Conservation (phyloP, 2,329 filamentous ascomycete genomes). For the Fonsecaea multimorphosa region DNA sequence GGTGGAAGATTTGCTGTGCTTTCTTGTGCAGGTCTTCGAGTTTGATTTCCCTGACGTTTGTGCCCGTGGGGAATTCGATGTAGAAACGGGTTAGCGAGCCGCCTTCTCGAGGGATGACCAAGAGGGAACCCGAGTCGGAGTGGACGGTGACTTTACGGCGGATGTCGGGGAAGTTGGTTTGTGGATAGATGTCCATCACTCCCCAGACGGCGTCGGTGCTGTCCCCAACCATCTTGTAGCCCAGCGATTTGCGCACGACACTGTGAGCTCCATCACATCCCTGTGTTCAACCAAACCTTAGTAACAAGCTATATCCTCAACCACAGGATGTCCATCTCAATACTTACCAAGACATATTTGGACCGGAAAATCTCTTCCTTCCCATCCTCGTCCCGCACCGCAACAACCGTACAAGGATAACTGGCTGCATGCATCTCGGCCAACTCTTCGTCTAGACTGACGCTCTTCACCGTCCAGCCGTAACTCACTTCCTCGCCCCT, state of each 20-base stretch:
- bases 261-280: slow-evolving; percentile 58
- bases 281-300: slow-evolving; percentile 36
- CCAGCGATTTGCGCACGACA: slow-evolving; percentile 48
- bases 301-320: not conserved
- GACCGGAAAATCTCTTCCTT: slow-evolving; percentile 43
- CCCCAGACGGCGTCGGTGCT: slow-evolving; percentile 61
- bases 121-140: slow-evolving; percentile 52
- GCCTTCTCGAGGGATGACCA: slow-evolving; percentile 62
- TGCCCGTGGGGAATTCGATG: slow-evolving; percentile 62
- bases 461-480: slow-evolving; percentile 57
- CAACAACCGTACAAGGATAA: slow-evolving; percentile 55
- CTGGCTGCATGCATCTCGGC: slow-evolving; percentile 46
- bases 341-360: slow-evolving; percentile 51
- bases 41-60: slow-evolving; percentile 58
- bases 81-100: slow-evolving; percentile 67
- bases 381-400: slow-evolving; percentile 48
- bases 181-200: slow-evolving; percentile 60
- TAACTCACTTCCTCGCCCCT: slow-evolving; percentile 59
- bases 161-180: slow-evolving; percentile 59
- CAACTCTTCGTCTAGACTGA: slow-evolving; percentile 57
- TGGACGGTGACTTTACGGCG: slow-evolving; percentile 58
- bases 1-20: slow-evolving; percentile 60
- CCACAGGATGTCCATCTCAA: not conserved
- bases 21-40: slow-evolving; percentile 61
- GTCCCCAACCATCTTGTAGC: slow-evolving; percentile 65